Percentiles rank a stretch among this genome's conserved stretches.
Conservation (phyloP, 345 rosid species). For the Dimocarpus longan region DNA sequence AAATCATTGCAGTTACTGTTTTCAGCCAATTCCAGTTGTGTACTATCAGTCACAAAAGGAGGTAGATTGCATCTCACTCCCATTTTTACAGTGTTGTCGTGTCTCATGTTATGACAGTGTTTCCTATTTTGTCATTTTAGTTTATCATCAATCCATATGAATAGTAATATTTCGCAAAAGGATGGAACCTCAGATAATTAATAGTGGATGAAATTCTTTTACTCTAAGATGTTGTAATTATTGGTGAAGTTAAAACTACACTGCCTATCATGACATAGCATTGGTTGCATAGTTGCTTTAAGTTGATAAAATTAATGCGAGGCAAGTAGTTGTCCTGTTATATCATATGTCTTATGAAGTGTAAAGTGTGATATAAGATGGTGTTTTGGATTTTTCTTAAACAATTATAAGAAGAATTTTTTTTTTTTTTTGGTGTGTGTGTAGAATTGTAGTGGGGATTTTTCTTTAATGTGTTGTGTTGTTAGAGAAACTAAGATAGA, state of each 20-base stretch:
- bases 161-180: not conserved
- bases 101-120: not conserved
- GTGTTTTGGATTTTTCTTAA: not conserved
- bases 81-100: conserved; percentile 12
- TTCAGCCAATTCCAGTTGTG: conserved; percentile 62
- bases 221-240: not conserved
- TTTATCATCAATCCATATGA: not conserved
- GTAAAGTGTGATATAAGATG: not conserved
- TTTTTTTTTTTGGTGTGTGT: too few relatives aligned
- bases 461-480: not conserved
- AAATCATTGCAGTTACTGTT: conserved; percentile 75
- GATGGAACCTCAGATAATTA: not conserved
- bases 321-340: not conserved
- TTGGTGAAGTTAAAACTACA: not conserved
- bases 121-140: not conserved
- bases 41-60: conserved; percentile 90
- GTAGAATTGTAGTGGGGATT: not conserved
- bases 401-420: not conserved
- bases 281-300: not conserved
- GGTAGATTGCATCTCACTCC: conserved; percentile 42
- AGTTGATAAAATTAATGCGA: not conserved
- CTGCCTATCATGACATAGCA: not conserved
- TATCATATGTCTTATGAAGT: not conserved
- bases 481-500: not conserved
- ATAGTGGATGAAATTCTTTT: not conserved